Base-by-base conservation (phyloP, 2,329 filamentous ascomycete genomes). In the Aspergillus sp. region DNA sequence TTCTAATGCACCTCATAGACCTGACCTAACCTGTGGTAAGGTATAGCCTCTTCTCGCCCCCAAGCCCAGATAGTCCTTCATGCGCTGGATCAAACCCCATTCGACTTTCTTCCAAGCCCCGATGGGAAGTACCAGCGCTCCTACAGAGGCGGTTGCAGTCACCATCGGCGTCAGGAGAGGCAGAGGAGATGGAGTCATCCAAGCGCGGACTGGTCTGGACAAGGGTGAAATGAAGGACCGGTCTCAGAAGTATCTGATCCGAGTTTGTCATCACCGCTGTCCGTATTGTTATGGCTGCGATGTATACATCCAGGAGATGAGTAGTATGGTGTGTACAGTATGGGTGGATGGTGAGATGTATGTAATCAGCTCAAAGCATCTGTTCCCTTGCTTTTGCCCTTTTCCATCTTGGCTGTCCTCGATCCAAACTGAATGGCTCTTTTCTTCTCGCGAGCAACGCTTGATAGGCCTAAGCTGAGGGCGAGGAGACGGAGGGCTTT, bases 351-450 rank as follows among this genome's bases (percentile, higher is more conserved):
- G 38, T 19, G 6, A 34, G 9, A n/a, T 17, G 54, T 41, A 41
- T 15, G 23, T 5, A 28, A 63, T 75, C 68, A 77, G 56, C 57
- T 68, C 54, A 81, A 66, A 7, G 85, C 69, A 51, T 87, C 85
- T 3, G 91, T 92, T 0, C 91, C 91, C 70, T 90, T 92, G 13
- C 85, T 85, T 70, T 82, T 86, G 43, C 81, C 78, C 51, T 71
- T 78, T 72, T 92, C 89, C 88, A 94, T 93, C 80, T 93, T 95
- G 15, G 91, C 91, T 3, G 91, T 93, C 67, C 91, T 83, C 3
- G 91, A 87, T 15, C 91, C 91, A 71, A 95, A 95, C 76, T 95
- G 91, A 61, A 93, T 93, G 19, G 94, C 94, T 72, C 93, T 84
- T 79, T 99, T 99, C 83, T 95, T 97, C 77, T 98, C 93, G n/a